phyloP scores from a whole-genome alignment of 768 basidiomycete genomes.

The Rhodocollybia butyracea region DNA sequence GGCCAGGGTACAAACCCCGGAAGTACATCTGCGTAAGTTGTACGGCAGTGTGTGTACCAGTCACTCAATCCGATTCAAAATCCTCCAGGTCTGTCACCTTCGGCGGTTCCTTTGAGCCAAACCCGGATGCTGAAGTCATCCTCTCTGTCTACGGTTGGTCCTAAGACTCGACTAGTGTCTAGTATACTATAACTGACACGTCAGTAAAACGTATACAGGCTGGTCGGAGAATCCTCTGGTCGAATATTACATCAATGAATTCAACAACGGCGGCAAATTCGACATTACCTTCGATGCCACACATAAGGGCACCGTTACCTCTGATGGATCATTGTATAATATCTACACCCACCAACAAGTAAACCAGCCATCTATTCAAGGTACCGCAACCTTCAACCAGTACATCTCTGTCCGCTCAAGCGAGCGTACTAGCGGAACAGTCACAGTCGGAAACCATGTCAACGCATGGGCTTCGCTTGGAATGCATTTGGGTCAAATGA shows the following conservation, averaged over 20 bases:
- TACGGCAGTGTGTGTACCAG: background rate
- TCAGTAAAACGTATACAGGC: conserved; percentile 29
- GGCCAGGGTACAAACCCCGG: conserved; percentile 34
- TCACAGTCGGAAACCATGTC: conserved; percentile 22
- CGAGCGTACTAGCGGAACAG: conserved; percentile 12
- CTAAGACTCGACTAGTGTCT: conserved; percentile 13
- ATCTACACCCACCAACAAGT: conserved; percentile 25
- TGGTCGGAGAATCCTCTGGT: conserved; percentile 29
- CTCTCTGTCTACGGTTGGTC: background rate
- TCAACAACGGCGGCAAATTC: conserved; percentile 25
- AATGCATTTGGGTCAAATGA: conserved; percentile 18
- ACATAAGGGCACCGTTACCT: conserved; percentile 25
- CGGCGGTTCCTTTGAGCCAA: background rate
- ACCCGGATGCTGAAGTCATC: background rate
- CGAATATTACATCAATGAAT: conserved; percentile 32
- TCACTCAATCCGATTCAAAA: background rate
- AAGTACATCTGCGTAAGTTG: conserved; percentile 13
- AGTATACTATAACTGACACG: conserved; percentile 23
- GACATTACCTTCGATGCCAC: conserved; percentile 22
- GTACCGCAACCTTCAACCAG: conserved; percentile 32
- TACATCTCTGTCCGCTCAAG: conserved; percentile 22
- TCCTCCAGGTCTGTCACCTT: background rate
- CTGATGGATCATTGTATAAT: conserved; percentile 29
- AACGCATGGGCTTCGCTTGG: conserved; percentile 23
- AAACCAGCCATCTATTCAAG: conserved; percentile 32